These are phyloP conservation scores for Fusarium staphyleae DNA, from an alignment of 2,329 filamentous ascomycete species.

Conservation along the genomic window DNA sequence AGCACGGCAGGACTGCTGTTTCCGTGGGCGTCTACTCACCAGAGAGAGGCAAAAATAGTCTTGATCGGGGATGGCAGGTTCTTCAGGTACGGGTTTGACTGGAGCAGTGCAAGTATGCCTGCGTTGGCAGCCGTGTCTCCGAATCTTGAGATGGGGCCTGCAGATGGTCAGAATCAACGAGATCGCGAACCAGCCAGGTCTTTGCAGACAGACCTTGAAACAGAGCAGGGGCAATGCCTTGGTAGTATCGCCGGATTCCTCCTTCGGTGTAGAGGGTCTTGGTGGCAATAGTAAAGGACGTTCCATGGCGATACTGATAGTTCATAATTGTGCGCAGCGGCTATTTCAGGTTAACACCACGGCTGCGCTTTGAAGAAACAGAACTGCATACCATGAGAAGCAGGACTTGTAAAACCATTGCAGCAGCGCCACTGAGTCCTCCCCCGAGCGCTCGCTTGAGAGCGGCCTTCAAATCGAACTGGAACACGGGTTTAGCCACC, in stretches of 20 bases:
- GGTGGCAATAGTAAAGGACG: conserved; percentile 50
- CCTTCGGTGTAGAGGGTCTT: conserved; percentile 52
- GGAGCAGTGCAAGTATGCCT: conserved; percentile 56
- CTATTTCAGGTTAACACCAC: conserved; percentile 32
- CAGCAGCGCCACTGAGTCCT: conserved; percentile 55
- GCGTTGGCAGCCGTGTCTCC: conserved; percentile 59
- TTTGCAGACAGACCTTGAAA: conserved; percentile 49
- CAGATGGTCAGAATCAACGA: neutral
- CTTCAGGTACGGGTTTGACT: conserved; percentile 55
- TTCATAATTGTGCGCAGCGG: conserved; percentile 59
- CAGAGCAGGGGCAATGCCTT: conserved; percentile 54
- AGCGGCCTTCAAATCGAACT: conserved; percentile 56
- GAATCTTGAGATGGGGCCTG: conserved; percentile 55
- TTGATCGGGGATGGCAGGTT: conserved; percentile 52
- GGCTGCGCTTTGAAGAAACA: accelerated
- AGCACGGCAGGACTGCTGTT: accelerated
- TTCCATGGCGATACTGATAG: conserved; percentile 58
- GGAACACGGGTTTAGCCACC: neutral
- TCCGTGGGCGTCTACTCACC: conserved; percentile 35
- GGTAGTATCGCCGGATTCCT: conserved; percentile 53
- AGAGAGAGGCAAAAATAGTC: conserved; percentile 56
- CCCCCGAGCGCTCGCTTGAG: conserved; percentile 55
- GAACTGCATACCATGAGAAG: conserved; percentile 52
- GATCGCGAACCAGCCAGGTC: accelerated
- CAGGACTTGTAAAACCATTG: conserved; percentile 57